Conservation (phyloP, 352 stramenopile genomes). For the Pythium aquatile region DNA sequence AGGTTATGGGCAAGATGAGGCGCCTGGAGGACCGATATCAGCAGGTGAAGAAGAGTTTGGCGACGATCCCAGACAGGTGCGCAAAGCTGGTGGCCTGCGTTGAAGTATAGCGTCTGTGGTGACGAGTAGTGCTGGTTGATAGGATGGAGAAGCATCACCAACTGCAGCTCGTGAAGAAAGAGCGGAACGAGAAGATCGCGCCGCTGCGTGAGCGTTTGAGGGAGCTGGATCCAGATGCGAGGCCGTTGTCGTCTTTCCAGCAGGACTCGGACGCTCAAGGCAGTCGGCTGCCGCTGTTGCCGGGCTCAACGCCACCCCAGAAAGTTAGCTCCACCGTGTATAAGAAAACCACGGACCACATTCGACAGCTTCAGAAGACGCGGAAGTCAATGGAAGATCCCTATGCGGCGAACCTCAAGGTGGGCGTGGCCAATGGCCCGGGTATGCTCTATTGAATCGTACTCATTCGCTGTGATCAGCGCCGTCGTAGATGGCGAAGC, state of each 20-base stretch:
- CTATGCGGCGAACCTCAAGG: conserved; percentile 54
- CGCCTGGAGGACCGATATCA: conserved; percentile 40
- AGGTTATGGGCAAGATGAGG: conserved; percentile 36
- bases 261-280: conserved; percentile 5
- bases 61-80: conserved; percentile 53
- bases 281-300: conserved; percentile 14
- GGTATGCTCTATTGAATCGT: background rate
- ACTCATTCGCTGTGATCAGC: conserved; percentile 1
- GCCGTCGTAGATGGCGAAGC: conserved; percentile 40
- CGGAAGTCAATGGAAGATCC: conserved; percentile 43
- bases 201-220: conserved; percentile 31
- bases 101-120: background rate
- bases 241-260: conserved; percentile 10
- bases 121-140: conserved; percentile 3
- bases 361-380: conserved; percentile 40
- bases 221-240: conserved; percentile 27
- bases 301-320: background rate
- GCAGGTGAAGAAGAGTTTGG: conserved; percentile 43
- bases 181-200: conserved; percentile 27
- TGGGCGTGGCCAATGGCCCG: conserved; percentile 5
- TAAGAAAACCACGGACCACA: conserved; percentile 44
- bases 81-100: conserved; percentile 5
- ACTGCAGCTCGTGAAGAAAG: conserved; percentile 42
- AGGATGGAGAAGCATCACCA: conserved; percentile 46
- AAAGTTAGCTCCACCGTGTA: conserved; percentile 27